A percentile compares a stretch with the other conserved stretches of the same genome.
Conservation (phyloP, 2,329 filamentous ascomycete species). For the Apiospora saccharicola region DNA sequence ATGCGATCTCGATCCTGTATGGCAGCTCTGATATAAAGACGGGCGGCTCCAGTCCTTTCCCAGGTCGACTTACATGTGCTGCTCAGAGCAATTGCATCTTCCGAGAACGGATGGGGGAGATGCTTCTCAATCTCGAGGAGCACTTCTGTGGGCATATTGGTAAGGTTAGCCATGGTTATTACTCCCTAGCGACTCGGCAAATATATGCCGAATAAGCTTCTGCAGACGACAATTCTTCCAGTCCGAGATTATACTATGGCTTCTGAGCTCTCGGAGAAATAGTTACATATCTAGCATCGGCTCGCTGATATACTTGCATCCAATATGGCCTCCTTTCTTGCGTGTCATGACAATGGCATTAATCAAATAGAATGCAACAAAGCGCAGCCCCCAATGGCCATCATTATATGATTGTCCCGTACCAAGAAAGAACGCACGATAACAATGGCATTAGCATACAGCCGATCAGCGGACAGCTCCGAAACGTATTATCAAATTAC, state of each 20-base stretch:
- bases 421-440: not conserved
- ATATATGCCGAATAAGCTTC: not conserved
- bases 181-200: not conserved
- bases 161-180: not conserved
- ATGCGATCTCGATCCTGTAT: not conserved
- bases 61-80: not conserved
- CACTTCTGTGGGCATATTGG: not conserved
- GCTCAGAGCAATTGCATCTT: not conserved
- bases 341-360: not conserved
- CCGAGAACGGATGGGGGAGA: not conserved
- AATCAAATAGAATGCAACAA: not conserved
- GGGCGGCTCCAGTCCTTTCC: not conserved
- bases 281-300: not conserved
- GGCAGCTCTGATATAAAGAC: not conserved
- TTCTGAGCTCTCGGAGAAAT: not conserved
- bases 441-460: not conserved
- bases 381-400: not conserved
- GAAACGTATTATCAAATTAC: not conserved
- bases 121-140: not conserved
- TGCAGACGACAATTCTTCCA: not conserved
- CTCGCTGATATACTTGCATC: not conserved
- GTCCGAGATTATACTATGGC: not conserved
- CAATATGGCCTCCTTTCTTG: not conserved
- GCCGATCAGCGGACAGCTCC: not conserved
- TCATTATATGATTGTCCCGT: not conserved